phyloP scores from a whole-genome alignment of 257 asterid genomes.

The Scutellaria barbata region DNA sequence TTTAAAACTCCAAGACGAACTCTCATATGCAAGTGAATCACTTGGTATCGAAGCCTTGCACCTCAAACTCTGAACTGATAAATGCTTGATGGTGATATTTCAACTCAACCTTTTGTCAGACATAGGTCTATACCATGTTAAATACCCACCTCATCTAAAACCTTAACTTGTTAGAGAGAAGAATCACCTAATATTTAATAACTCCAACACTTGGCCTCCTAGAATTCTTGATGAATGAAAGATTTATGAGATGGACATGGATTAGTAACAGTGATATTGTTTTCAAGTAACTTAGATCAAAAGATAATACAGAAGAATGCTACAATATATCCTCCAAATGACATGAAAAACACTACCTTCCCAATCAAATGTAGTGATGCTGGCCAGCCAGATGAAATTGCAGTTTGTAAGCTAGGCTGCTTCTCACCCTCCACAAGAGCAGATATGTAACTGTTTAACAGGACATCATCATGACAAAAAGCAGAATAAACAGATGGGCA shows the following conservation, averaged over 20 bases:
- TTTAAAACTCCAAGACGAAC: background rate
- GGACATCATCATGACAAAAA: conserved; percentile 23
- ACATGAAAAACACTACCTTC: conserved; percentile 57
- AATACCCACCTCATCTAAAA: background rate
- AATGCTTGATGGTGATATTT: conserved; percentile 9
- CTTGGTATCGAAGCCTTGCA: background rate
- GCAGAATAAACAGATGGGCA: conserved; percentile 17
- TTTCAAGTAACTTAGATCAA: background rate
- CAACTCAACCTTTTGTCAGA: background rate
- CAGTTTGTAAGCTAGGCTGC: conserved; percentile 66
- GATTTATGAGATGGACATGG: conserved; percentile 20
- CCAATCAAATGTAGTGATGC: conserved; percentile 95
- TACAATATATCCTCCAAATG: conserved; percentile 8
- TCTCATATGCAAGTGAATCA: background rate
- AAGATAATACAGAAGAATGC: background rate
- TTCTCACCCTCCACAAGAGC: conserved; percentile 76
- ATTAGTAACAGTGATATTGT: background rate
- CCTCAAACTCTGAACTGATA: too few relatives aligned
- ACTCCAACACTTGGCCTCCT: conserved; percentile 14
- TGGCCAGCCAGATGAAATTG: conserved; percentile 88
- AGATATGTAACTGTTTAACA: conserved; percentile 76
- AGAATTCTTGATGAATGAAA: conserved; percentile 1
- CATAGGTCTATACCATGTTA: background rate
- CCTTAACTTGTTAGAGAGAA: background rate
- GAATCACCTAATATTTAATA: background rate